These are phyloP conservation scores for Hura crepitans DNA, from an alignment of 441 rosid genomes.

Conservation along the genomic window DNA sequence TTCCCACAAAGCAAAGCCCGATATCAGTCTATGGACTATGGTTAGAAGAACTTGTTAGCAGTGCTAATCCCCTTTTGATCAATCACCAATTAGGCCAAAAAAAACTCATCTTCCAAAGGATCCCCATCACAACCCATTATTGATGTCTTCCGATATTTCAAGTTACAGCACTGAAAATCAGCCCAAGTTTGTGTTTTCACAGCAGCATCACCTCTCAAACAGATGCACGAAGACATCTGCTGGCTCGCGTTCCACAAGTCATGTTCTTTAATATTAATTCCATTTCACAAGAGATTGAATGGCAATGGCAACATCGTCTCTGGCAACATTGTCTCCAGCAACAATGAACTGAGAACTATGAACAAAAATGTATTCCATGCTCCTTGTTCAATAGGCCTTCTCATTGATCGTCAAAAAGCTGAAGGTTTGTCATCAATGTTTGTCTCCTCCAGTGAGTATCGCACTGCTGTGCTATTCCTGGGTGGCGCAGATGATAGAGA, in stretches of 20 bases:
- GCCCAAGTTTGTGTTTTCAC: constrained; percentile 32
- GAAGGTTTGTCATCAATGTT: constrained; percentile 22
- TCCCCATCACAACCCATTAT: constrained; percentile 22
- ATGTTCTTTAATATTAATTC: constrained; percentile 33
- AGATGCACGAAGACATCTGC: constrained; percentile 47
- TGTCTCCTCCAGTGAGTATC: not conserved
- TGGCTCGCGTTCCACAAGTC: constrained; percentile 34
- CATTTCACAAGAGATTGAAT: constrained; percentile 43
- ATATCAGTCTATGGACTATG: constrained; percentile 31
- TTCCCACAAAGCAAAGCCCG: constrained; percentile 27
- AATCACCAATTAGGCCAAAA: constrained; percentile 35
- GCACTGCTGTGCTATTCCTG: constrained; percentile 28
- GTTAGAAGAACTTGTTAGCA: constrained; percentile 30
- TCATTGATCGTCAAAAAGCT: constrained; percentile 32
- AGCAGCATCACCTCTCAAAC: constrained; percentile 33
- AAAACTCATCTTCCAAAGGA: not conserved
- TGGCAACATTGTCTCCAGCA: constrained; percentile 26
- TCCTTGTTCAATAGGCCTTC: constrained; percentile 43
- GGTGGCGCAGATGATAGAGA: constrained; percentile 49
- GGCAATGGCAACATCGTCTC: constrained; percentile 24
- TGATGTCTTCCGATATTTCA: constrained; percentile 29
- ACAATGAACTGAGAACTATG: constrained; percentile 23
- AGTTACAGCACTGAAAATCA: constrained; percentile 7
- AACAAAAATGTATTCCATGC: constrained; percentile 35
- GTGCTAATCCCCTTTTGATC: constrained; percentile 33